phyloP scores from a whole-genome alignment of 768 basidiomycete genomes.

The Antrodiella citrinella region DNA sequence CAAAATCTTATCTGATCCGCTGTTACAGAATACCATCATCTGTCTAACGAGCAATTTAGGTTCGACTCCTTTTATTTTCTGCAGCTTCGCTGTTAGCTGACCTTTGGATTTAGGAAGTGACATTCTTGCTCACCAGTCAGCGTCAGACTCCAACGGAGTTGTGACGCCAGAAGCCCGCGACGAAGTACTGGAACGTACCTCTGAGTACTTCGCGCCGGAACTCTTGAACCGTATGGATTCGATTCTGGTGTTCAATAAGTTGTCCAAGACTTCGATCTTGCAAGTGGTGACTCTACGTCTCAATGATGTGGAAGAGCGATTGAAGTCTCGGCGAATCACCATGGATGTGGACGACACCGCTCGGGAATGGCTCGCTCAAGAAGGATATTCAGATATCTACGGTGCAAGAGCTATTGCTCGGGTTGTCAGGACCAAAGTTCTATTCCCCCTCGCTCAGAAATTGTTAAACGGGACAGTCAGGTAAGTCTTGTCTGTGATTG shows the following conservation, averaged over 20 bases:
- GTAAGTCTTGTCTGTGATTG: slow-evolving; percentile 36
- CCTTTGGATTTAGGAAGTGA: slow-evolving; percentile 85
- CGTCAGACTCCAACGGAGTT: slow-evolving; percentile 54
- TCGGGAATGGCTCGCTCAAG: slow-evolving; percentile 57
- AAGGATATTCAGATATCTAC: slow-evolving; percentile 80
- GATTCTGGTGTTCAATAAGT: slow-evolving; percentile 86
- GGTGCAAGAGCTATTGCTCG: slow-evolving; percentile 84
- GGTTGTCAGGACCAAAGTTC: slow-evolving; percentile 74
- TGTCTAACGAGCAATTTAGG: not conserved
- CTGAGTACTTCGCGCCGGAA: slow-evolving; percentile 84
- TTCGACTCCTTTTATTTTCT: not conserved
- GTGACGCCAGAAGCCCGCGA: slow-evolving; percentile 54
- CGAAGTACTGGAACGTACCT: slow-evolving; percentile 67
- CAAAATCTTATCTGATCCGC: not conserved
- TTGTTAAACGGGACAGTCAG: slow-evolving; percentile 72
- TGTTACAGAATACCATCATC: not conserved
- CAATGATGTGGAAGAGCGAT: slow-evolving; percentile 59
- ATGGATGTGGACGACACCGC: slow-evolving; percentile 62
- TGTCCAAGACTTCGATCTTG: slow-evolving; percentile 65
- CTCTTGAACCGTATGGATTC: slow-evolving; percentile 84
- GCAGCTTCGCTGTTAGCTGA: slow-evolving; percentile 89
- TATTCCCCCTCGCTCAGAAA: slow-evolving; percentile 78
- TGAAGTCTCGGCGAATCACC: slow-evolving; percentile 57
- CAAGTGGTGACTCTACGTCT: slow-evolving; percentile 73
- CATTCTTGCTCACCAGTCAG: slow-evolving; percentile 60